Evolutionary conservation across 1,284 basidiomycete genomes (phyloP).

Genomic region (Mycena sp.): DNA sequence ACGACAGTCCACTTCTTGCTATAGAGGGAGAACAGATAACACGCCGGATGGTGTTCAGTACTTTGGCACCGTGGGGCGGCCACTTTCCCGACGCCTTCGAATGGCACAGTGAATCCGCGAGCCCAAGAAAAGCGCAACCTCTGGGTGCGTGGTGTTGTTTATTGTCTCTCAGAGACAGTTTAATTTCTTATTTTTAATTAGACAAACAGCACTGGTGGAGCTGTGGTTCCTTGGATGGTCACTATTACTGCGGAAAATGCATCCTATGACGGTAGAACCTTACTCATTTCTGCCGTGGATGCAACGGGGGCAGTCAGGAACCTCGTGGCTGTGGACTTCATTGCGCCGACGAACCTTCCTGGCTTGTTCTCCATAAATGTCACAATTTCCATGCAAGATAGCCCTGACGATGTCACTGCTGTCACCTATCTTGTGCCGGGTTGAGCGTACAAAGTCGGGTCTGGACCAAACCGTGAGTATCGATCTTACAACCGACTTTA

Average conservation of each 20-base stretch:
- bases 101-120: not conserved
- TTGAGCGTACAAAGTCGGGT: too few species aligned
- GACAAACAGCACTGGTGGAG: not conserved
- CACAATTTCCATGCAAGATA: too few species aligned
- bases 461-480: too few species aligned
- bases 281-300: not conserved
- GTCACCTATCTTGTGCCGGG: too few species aligned
- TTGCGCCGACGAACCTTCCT: too few species aligned
- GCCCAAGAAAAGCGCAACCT: not conserved
- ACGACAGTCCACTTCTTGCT: not conserved
- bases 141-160: not conserved
- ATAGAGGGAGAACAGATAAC: not conserved
- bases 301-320: too few species aligned
- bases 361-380: too few species aligned
- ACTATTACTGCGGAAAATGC: not conserved
- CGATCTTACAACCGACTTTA: too few species aligned
- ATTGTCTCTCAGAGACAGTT: not conserved
- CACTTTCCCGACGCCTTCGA: not conserved
- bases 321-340: too few species aligned
- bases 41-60: not conserved
- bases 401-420: too few species aligned
- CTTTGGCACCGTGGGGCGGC: slow-evolving; percentile 1
- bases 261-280: not conserved
- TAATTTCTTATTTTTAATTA: not conserved
- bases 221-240: not conserved